Evolutionary conservation across 202 grass and related monocot species (phyloP), one percentile per base, ranked within the genome.

Genomic region (Setaria viridis): DNA sequence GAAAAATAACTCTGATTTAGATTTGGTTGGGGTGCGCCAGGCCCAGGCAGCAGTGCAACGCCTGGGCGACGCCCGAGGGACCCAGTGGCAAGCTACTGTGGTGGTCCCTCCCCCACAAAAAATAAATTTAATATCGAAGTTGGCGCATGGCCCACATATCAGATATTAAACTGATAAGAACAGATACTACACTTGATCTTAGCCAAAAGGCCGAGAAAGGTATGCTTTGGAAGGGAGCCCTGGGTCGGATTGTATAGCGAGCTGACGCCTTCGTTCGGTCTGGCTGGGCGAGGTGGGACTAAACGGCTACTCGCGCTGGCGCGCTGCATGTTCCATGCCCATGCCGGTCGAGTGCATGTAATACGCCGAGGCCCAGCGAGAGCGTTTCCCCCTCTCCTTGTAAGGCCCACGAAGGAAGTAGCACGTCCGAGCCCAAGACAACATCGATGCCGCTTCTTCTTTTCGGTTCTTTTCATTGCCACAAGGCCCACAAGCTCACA

Each of bases 121-220:
- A 86, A 71, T 90, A 35, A 85, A 76, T 80, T 88, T 88, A 89
- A 85, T 85, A 89, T 80, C 72, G 0, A 50, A 29, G 33, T 87
- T 4, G 43, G 9, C 43, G 9, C 43, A 46, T 46, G 7, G 7
- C 0, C 43, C 43, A 46, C 43, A 10, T 60, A 60, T 11, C 8
- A 60, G 21, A 89, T 89, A 87, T 92, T 85, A 87, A 92, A 87
- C 80, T 85, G 70, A 89, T 81, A 89, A 87, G 81, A 90, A 90
- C 76, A 90, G 46, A 90, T 82, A 85, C 71, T 85, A 87, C 71
- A 85, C 71, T 94, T 88, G 85, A 92, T 92, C 85, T 92, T 92
- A 92, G 90, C 88, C 90, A 92, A 92, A 95, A 90, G 85, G 80
- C 90, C 83, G 85, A 92, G 80, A 95, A 90, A 95, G 82, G 83